These are phyloP conservation scores for Aspergillus fischeri DNA, from an alignment of 2,329 filamentous ascomycete genomes.

Conservation along the genomic window DNA sequence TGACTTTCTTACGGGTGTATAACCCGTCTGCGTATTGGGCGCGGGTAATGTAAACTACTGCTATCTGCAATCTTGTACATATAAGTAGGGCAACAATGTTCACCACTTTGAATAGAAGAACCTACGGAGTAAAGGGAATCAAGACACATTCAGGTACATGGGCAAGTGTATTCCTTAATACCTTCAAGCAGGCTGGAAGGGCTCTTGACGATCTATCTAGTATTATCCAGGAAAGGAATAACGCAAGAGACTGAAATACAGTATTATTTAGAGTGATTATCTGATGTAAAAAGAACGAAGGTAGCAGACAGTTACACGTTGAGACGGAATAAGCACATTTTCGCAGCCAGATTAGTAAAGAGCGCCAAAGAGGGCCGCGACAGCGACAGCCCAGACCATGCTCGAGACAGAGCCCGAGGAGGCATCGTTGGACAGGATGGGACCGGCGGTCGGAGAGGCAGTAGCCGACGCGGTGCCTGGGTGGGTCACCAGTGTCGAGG, in stretches of 20 bases:
- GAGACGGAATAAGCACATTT: background rate
- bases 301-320: background rate
- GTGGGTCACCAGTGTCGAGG: slow-evolving; percentile 11
- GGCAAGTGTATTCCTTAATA: background rate
- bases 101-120: no score
- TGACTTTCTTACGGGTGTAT: no score
- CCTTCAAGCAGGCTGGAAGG: background rate
- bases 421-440: slow-evolving; percentile 1
- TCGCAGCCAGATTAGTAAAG: background rate
- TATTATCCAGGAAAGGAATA: background rate
- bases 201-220: background rate
- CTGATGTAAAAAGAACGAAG: background rate
- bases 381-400: background rate
- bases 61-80: no score
- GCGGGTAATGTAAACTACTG: no score
- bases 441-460: background rate
- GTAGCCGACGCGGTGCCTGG: background rate
- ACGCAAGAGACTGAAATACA: background rate
- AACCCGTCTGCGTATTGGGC: no score
- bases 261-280: background rate
- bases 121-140: no score
- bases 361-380: background rate
- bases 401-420: slow-evolving; percentile 6
- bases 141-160: background rate
- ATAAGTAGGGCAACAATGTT: no score